Evolutionary conservation across 2,329 filamentous ascomycete species (phyloP).

Genomic region (Penicillium paneum): DNA sequence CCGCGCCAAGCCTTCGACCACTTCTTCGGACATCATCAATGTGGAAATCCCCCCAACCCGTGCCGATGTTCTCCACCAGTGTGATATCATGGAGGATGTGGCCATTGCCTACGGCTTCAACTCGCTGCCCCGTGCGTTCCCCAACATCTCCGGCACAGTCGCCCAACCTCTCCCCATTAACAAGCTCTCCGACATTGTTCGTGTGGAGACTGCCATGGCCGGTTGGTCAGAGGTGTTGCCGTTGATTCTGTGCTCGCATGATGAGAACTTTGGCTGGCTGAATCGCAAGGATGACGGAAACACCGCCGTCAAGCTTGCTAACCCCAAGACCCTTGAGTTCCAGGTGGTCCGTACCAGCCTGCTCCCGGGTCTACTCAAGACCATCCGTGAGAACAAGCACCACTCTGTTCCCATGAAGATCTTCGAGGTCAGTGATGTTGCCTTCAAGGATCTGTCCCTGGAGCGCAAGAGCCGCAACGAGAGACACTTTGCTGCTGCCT

Average conservation of each 20-base stretch:
- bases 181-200: constrained; percentile 89
- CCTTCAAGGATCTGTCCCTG: constrained; percentile 75
- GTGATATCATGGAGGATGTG: constrained; percentile 97
- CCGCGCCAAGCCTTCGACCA: constrained; percentile 69
- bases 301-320: constrained; percentile 78
- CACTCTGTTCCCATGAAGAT: constrained; percentile 86
- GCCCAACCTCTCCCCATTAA: constrained; percentile 87
- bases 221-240: constrained; percentile 97
- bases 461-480: constrained; percentile 91
- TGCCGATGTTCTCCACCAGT: constrained; percentile 92
- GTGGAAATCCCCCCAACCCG: constrained; percentile 83
- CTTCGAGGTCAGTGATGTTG: constrained; percentile 87
- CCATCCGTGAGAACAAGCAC: constrained; percentile 86
- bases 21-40: constrained; percentile 68
- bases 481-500: constrained; percentile 91
- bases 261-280: constrained; percentile 96
- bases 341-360: constrained; percentile 87
- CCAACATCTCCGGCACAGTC: constrained; percentile 79
- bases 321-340: constrained; percentile 90
- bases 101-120: constrained; percentile 98
- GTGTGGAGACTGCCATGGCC: constrained; percentile 83
- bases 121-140: constrained; percentile 81
- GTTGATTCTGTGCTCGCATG: constrained; percentile 92
- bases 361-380: constrained; percentile 85
- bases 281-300: constrained; percentile 85